Base-by-base conservation (phyloP, 345 rosid species). In the Sonneratia alba region DNA sequence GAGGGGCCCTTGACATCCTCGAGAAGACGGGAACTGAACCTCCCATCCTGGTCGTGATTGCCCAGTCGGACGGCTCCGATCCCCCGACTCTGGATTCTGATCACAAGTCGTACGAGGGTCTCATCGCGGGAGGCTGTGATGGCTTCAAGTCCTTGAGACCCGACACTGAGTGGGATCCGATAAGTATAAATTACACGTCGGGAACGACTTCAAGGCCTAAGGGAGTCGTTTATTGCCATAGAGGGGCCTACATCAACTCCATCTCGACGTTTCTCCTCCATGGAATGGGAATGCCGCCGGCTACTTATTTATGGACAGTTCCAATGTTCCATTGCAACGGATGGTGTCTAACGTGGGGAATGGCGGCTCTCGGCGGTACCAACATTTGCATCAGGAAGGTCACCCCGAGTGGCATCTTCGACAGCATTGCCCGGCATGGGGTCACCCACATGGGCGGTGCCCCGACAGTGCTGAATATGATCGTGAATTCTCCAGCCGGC, bases 241-340 rank as follows among this genome's bases (percentile, higher is more conserved):
- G 98, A 72, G 98, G 98, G 61, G 97, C 93, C 18, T 94, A 88
- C 76, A 87, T 89, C 6, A 90, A 91, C 63, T 63, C 98, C 4
- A 84, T 93, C 7, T 87, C 97, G 0, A 84, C 95, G 0, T 73
- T 81, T 73, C 77, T 86, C 37, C 86, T 89, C 71, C 88, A 83
- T 27, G 86, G 76, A 19, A 85, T 91, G 83, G 79, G 70, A 0
- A 59, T 87, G 0, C 72, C 75, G 84, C 91, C 93, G 0, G 86
- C 87, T 2, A 62, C 3, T 62, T 94, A 89, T 67, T 70, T 94
- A 7, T 94, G 98, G 97, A 88, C 94, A 0, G 94, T 94, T 15
- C 98, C 98, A 0, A 89, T 94, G 95, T 94, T 94, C 79, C 98
- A 91, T 57, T 89, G 96, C 74, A 94, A 91, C 8, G 97, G 97